These are phyloP conservation scores for Paecilomyces variotii DNA, from an alignment of 2,329 filamentous ascomycete species.

Conservation along the genomic window DNA sequence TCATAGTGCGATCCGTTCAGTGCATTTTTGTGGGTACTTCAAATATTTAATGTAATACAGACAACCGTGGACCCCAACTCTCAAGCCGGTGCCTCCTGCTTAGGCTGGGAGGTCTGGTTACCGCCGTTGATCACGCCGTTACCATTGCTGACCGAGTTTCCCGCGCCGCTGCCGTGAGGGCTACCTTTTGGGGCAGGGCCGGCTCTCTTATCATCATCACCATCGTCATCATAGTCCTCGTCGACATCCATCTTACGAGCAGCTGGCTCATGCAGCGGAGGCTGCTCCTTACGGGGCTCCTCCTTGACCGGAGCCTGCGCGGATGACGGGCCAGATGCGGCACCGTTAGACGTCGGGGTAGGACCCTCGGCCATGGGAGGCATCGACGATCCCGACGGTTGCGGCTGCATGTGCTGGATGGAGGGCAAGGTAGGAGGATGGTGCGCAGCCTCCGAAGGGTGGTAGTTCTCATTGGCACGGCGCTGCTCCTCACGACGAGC, in stretches of 20 bases:
- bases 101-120: slow-evolving; percentile 19
- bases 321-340: slow-evolving; percentile 28
- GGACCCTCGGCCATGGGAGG: slow-evolving; percentile 46
- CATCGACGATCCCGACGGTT: slow-evolving; percentile 47
- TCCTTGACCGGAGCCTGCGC: slow-evolving; percentile 50
- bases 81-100: slow-evolving; percentile 22
- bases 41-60: not conserved
- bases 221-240: slow-evolving; percentile 94
- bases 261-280: slow-evolving; percentile 65
- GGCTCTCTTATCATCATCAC: slow-evolving; percentile 65
- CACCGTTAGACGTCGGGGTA: slow-evolving; percentile 33
- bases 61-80: slow-evolving; percentile 3
- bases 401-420: slow-evolving; percentile 37
- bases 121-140: slow-evolving; percentile 19
- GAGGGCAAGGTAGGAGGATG: slow-evolving; percentile 60
- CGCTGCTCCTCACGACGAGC: slow-evolving; percentile 60
- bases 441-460: slow-evolving; percentile 87
- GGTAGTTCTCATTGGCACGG: slow-evolving; percentile 69
- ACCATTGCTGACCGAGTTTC: slow-evolving; percentile 17
- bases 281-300: slow-evolving; percentile 45
- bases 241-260: slow-evolving; percentile 95
- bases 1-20: not conserved
- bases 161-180: slow-evolving; percentile 22
- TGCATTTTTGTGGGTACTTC: not conserved
- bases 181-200: slow-evolving; percentile 25